Evolutionary conservation across 345 rosid species (phyloP), one percentile per base, ranked within the genome.

Genomic region (Rhizophora apiculata): DNA sequence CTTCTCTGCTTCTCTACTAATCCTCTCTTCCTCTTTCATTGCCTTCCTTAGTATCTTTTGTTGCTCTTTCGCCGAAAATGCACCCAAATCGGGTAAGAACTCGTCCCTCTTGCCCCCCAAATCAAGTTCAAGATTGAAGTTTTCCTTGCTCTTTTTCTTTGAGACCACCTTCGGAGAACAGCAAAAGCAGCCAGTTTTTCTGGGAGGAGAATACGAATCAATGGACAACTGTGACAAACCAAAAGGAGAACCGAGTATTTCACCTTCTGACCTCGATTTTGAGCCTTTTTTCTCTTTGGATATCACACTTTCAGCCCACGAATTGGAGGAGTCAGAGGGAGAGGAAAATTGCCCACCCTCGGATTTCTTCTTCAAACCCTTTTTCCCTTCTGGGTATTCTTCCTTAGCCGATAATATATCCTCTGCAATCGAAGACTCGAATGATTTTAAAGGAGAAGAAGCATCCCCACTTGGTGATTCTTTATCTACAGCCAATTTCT

Each of bases 1-100:
- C 62, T 83, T 82, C 73, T 87, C 91, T 3, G 96, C 95, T 76
- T 93, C 95, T 65, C 75, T 81, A 34, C 75, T 73, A 51, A 90
- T 78, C 63, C 72, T 90, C 73, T 87, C 84, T 55, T 92, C 84
- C 74, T 85, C 86, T 70, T 85, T 80, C 60, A 85, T 76, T n/a
- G 91, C 91, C 76, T 85, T 81, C 71, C 77, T 88, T 66, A 89
- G 63, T 19, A 85, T 71, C 67, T 83, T 87, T 30, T 82, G 65
- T 60, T 83, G 87, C 65, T 86, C 88, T 69, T 87, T 86, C 57
- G 31, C 75, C 21, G 98, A 87, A 65, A 87, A 83, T 1, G 69
- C 68, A 22, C 81, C 79, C 67, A 88, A 58, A 82, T 79, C 59
- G 27, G 59, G 22, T 21, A 55, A 55, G 59, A 22, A 55, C 27